These are phyloP conservation scores for Fraxinus greggii DNA, from an alignment of 305 asterid genomes.

Conservation along the genomic window DNA sequence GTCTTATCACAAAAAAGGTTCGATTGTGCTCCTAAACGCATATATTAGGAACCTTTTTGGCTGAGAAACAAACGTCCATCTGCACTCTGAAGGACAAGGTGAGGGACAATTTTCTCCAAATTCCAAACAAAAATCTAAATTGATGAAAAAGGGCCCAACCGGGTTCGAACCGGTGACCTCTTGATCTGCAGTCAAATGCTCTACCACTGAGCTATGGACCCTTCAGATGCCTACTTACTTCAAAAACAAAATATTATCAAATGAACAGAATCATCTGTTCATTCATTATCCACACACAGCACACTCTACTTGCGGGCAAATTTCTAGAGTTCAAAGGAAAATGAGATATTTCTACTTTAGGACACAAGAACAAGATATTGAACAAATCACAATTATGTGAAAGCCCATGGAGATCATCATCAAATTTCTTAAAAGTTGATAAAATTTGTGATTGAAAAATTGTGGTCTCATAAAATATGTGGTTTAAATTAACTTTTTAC, in stretches of 20 bases:
- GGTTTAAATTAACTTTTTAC: too few relatives aligned
- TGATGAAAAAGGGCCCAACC: slow-evolving; percentile 67
- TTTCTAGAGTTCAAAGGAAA: neutral
- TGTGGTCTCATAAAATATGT: too few relatives aligned
- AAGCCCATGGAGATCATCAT: neutral
- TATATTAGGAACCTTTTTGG: neutral
- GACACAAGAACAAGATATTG: neutral
- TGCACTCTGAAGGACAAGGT: neutral
- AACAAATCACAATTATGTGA: neutral
- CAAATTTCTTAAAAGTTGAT: too few relatives aligned
- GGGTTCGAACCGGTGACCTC: slow-evolving; percentile 99
- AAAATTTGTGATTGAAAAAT: too few relatives aligned
- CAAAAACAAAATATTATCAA: too few relatives aligned
- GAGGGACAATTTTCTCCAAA: neutral
- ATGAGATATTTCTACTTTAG: neutral
- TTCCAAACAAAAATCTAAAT: neutral
- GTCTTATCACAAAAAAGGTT: neutral
- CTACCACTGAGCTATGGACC: slow-evolving; percentile 84
- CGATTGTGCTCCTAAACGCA: neutral
- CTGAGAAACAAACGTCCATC: neutral
- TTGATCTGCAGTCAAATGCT: slow-evolving; percentile 99
- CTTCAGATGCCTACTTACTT: too few relatives aligned
- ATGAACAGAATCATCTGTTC: too few relatives aligned
- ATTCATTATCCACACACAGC: neutral
- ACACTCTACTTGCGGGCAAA: neutral